These are phyloP conservation scores for Vaccinium myrtillus DNA, from an alignment of 148 eudicot species.

Conservation along the genomic window DNA sequence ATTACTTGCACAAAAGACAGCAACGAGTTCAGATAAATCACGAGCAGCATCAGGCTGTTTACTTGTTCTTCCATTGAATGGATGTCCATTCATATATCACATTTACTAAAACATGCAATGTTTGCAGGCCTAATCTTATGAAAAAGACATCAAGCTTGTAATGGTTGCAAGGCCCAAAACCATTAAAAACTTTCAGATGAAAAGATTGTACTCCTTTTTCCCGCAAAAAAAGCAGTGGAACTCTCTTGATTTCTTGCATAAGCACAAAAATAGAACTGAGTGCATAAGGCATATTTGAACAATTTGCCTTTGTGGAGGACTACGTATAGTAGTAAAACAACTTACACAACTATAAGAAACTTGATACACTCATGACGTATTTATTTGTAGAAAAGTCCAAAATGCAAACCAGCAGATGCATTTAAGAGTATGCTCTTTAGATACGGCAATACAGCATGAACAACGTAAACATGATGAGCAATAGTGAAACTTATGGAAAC, in stretches of 20 bases:
- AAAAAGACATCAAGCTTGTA: constrained; percentile 6
- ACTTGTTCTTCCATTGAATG: background rate
- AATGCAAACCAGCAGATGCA: background rate
- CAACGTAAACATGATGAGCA: background rate
- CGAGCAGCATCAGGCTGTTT: background rate
- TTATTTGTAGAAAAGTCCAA: background rate
- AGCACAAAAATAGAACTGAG: background rate
- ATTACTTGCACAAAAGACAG: constrained; percentile 6
- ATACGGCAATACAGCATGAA: no score
- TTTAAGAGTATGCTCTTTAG: background rate
- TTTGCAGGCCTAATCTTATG: background rate
- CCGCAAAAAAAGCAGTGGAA: background rate
- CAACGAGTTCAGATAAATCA: background rate
- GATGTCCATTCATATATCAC: background rate
- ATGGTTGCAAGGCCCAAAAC: background rate
- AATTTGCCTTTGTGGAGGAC: background rate
- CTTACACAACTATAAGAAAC: background rate
- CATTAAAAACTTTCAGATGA: background rate
- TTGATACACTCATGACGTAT: background rate
- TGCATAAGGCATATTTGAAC: background rate
- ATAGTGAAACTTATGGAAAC: background rate
- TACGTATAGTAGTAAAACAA: background rate
- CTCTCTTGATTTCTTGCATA: background rate
- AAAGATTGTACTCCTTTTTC: background rate
- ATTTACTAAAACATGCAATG: background rate